Evolutionary conservation across 805 yeast genomes (phyloP).

Genomic region (Wickerhamomyces bisporus): DNA sequence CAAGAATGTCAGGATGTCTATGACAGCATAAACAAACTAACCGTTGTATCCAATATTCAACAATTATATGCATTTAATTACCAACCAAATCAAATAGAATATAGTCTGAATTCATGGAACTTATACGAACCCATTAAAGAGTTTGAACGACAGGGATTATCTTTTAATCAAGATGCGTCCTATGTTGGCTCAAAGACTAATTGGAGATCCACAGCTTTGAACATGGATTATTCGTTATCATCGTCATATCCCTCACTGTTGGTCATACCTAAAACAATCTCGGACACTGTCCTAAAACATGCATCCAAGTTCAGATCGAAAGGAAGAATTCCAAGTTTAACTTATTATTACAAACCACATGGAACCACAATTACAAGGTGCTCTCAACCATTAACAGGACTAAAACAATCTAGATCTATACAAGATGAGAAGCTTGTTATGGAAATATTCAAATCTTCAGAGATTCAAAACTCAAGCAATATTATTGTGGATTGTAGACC

Average conservation of each 20-base stretch:
- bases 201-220: constrained; percentile 73
- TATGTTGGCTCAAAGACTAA: constrained; percentile 13
- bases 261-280: constrained; percentile 69
- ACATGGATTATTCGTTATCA: constrained; percentile 60
- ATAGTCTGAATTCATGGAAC: constrained; percentile 63
- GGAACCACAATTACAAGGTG: constrained; percentile 82
- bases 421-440: constrained; percentile 84
- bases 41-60: constrained; percentile 47
- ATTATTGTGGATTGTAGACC: constrained; percentile 91
- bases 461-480: constrained; percentile 34
- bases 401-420: constrained; percentile 78
- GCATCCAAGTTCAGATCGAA: constrained; percentile 86
- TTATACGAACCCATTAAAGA: constrained; percentile 60
- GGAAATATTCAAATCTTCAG: constrained; percentile 66
- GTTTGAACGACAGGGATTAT: constrained; percentile 65
- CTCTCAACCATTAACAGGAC: constrained; percentile 88
- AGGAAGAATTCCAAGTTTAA: constrained; percentile 73
- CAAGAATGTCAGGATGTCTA: constrained; percentile 62
- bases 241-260: constrained; percentile 68
- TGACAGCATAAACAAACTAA: constrained; percentile 62
- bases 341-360: constrained; percentile 66
- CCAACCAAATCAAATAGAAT: constrained; percentile 68
- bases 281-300: constrained; percentile 78
- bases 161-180: constrained; percentile 23
- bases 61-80: constrained; percentile 80